Conservation (phyloP, 768 basidiomycete species). For the Suillus occidentalis region DNA sequence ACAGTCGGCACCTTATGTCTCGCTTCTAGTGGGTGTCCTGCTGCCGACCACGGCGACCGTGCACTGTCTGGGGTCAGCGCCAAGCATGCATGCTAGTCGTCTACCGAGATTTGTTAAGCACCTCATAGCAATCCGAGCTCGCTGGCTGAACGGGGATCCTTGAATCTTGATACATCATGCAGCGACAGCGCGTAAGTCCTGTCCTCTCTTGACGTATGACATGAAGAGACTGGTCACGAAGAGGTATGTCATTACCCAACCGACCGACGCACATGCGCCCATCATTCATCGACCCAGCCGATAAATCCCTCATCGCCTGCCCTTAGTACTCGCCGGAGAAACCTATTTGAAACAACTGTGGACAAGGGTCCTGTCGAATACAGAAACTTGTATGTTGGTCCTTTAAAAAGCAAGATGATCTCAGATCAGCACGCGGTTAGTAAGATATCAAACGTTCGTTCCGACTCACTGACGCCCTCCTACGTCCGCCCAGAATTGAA, state of each 20-base stretch:
- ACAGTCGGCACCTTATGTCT: no score
- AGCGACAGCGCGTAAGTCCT: neutral
- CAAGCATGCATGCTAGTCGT: no score
- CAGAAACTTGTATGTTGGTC: neutral
- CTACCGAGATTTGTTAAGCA: neutral
- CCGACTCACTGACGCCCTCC: neutral
- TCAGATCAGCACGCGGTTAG: neutral
- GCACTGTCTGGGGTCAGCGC: no score
- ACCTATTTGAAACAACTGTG: neutral
- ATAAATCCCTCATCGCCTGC: no score
- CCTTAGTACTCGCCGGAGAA: neutral
- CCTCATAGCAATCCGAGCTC: neutral
- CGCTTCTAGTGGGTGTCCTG: no score
- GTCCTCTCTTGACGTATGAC: neutral
- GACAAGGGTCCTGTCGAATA: neutral
- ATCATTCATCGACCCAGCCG: neutral
- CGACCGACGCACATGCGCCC: neutral
- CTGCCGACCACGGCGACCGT: no score
- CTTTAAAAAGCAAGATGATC: no score
- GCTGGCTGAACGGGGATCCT: neutral
- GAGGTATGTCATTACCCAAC: neutral
- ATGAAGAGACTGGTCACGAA: neutral
- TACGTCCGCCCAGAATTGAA: neutral
- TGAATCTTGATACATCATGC: neutral
- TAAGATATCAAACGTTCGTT: neutral